Conservation (phyloP, 176 grass and related monocot genomes). For the Raddia guianensis region DNA sequence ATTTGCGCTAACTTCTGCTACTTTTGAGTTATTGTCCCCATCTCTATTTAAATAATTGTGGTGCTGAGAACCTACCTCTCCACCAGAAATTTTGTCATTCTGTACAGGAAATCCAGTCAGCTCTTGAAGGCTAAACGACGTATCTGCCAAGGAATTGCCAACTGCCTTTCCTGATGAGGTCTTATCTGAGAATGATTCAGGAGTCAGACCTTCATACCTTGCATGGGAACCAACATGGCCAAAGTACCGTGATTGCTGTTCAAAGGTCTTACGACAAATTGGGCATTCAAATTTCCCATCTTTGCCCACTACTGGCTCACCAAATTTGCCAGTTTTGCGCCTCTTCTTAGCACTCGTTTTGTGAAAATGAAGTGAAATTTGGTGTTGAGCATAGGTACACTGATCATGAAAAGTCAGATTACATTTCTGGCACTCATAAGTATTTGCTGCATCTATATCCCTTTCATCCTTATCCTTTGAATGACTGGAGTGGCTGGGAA, state of each 20-base stretch:
- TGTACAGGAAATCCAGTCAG: conserved; percentile 37
- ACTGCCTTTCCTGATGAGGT: conserved; percentile 33
- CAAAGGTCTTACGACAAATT: conserved; percentile 71
- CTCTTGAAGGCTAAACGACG: conserved; percentile 41
- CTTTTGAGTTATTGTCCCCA: conserved; percentile 36
- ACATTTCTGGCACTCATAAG: conserved; percentile 55
- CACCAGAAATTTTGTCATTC: conserved; percentile 26
- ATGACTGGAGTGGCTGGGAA: conserved; percentile 29
- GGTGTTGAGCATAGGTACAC: conserved; percentile 58
- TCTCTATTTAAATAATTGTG: conserved; percentile 41
- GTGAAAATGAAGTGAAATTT: conserved; percentile 65
- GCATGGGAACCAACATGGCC: conserved; percentile 80
- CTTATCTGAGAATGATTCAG: conserved; percentile 54
- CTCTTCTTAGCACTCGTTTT: conserved; percentile 73
- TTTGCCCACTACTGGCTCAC: conserved; percentile 56
- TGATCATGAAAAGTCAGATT: conserved; percentile 64
- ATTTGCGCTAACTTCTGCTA: conserved; percentile 36
- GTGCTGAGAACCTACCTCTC: conserved; percentile 30
- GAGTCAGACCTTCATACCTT: conserved; percentile 62
- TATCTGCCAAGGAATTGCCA: conserved; percentile 34
- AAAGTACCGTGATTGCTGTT: conserved; percentile 67
- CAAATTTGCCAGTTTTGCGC: conserved; percentile 53
- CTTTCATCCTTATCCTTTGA: conserved; percentile 39
- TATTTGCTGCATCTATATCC: conserved; percentile 29
- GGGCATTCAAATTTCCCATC: conserved; percentile 89